Evolutionary conservation across 2,329 filamentous ascomycete genomes (phyloP), one percentile per base, ranked within the genome.

Genomic region (Sporothrix inflata): DNA sequence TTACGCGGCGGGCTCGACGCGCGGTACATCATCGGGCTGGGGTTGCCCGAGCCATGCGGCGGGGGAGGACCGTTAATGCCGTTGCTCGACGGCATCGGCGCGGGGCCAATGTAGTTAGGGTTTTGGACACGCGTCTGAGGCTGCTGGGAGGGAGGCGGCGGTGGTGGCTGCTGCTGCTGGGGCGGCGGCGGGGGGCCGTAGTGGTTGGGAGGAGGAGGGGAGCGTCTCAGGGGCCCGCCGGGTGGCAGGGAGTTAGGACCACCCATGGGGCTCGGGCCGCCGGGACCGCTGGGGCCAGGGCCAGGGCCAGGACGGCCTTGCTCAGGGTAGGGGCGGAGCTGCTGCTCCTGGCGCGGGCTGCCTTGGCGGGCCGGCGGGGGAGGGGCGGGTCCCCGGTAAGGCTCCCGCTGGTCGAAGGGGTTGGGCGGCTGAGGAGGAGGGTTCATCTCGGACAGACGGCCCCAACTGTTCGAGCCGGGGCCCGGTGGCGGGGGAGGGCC

Each of bases 1-100:
- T 92, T 89, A n/a, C 93, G 89, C 73, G 95, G 93, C 74, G 94
- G 93, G 80, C 92, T 97, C 77, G 90, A 90, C 40, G 90, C 88
- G 72, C 91, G 89, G 83, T 95, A 97, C 76, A 93, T 91, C 70
- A 74, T 68, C 0, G 67, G 70, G 77, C 94, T 83, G 21, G 84
- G 82, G 67, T 85, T 85, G 4, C 83, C 85, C 6, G 83, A 80
- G 47, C 81, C 81, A 47, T 82, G 82, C 63, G 82, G 83, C 61
- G 87, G 87, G 61, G 82, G 83, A 61, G 87, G 87, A 7, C 83
- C 83, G 60, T 83, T 84, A 4, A 80, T 76, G 6, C 78, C 79
- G n/a, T 81, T 79, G 42, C 81, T 83, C 66, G 81, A 80, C 7
- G 81, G 78, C 12, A 82, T 80, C 14, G 85, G 83, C 49, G 87